These are phyloP conservation scores for Exophiala xenobiotica DNA, from an alignment of 2,329 filamentous ascomycete genomes.

Conservation along the genomic window DNA sequence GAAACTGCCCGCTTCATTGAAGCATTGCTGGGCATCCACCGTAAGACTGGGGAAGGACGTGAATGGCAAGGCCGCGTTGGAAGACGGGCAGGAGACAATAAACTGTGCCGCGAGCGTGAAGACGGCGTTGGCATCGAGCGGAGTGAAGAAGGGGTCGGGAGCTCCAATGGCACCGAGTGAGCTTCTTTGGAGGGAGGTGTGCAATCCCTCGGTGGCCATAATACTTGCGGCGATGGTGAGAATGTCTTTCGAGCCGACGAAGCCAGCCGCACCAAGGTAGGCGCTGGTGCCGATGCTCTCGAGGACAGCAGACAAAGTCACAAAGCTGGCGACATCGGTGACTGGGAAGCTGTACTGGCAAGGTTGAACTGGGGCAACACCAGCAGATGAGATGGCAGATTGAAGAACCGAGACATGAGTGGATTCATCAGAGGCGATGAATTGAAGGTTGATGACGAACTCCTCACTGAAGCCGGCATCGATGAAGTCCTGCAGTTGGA, in stretches of 20 bases:
- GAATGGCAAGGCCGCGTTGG: slow-evolving; percentile 61
- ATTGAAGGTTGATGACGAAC: slow-evolving; percentile 60
- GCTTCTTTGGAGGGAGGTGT: slow-evolving; percentile 70
- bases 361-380: slow-evolving; percentile 64
- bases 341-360: slow-evolving; percentile 72
- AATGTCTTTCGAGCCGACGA: slow-evolving; percentile 60
- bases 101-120: slow-evolving; percentile 73
- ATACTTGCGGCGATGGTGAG: slow-evolving; percentile 68
- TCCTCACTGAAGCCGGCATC: slow-evolving; percentile 58
- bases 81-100: slow-evolving; percentile 67
- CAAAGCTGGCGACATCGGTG: slow-evolving; percentile 55
- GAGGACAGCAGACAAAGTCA: slow-evolving; percentile 67
- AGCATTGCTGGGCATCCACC: slow-evolving; percentile 19
- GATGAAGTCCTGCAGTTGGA: slow-evolving; percentile 63
- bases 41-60: slow-evolving; percentile 58
- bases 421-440: slow-evolving; percentile 63
- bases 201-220: slow-evolving; percentile 66
- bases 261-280: slow-evolving; percentile 66
- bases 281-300: slow-evolving; percentile 52
- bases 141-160: slow-evolving; percentile 68
- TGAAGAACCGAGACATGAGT: slow-evolving; percentile 62
- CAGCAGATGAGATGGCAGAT: slow-evolving; percentile 60
- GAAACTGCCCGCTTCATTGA: slow-evolving; percentile 14
- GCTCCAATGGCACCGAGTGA: slow-evolving; percentile 59
- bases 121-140: slow-evolving; percentile 66